Percentiles rank a stretch among this genome's conserved stretches.
Evolutionary conservation across 2,329 filamentous ascomycete species (phyloP).

Genomic region (Botrytis medusae): DNA sequence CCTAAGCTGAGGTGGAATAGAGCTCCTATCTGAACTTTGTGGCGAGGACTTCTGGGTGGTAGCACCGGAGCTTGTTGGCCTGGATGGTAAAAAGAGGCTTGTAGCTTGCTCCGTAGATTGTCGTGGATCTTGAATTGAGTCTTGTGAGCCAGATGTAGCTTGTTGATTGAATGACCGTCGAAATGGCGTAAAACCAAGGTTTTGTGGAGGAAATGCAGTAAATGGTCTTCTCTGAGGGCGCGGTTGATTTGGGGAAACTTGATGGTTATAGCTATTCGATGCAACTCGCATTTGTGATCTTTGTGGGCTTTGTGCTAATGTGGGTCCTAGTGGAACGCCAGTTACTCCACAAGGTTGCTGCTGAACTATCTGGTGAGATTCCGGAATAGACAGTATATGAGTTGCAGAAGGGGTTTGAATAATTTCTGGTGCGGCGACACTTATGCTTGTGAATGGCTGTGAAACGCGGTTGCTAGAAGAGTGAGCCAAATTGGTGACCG

Average conservation of each 20-base stretch:
- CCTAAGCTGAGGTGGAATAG: slow-evolving; percentile 14
- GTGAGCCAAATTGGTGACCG: background rate
- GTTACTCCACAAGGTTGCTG: slow-evolving; percentile 3
- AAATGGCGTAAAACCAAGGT: background rate
- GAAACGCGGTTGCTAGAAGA: background rate
- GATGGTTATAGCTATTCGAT: background rate
- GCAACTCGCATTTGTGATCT: background rate
- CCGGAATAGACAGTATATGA: background rate
- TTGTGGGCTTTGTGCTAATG: background rate
- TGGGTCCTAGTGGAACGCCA: slow-evolving; percentile 4
- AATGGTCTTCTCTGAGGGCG: background rate
- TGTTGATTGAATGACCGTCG: background rate
- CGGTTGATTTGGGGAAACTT: background rate
- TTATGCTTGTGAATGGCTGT: background rate
- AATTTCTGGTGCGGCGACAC: background rate
- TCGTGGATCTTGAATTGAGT: background rate
- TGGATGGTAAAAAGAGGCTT: background rate
- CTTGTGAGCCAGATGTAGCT: background rate
- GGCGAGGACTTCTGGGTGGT: background rate
- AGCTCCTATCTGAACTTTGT: background rate
- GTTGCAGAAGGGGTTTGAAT: slow-evolving; percentile 5
- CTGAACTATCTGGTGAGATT: background rate
- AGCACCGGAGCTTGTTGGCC: background rate
- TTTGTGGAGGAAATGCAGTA: background rate
- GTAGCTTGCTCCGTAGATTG: background rate